Conservation (phyloP, 2,329 filamentous ascomycete genomes). For the Aureobasidium sp. region DNA sequence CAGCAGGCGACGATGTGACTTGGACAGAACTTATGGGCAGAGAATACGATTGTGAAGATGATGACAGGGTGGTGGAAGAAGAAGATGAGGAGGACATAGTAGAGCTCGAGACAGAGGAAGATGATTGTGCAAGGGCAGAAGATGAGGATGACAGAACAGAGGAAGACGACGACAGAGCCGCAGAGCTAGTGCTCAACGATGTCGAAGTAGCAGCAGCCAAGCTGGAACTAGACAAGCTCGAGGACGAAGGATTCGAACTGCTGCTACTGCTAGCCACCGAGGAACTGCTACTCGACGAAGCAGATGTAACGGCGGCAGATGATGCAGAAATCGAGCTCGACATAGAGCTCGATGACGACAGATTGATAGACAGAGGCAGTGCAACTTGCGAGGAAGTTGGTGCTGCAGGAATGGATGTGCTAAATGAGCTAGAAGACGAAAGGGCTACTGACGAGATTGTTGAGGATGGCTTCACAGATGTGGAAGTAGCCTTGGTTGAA, state of each 20-base stretch:
- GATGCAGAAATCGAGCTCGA: background rate
- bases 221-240: background rate
- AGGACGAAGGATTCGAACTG: background rate
- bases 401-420: slow-evolving; percentile 1
- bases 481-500: slow-evolving; percentile 3
- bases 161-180: background rate
- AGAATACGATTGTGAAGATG: background rate
- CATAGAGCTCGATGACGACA: background rate
- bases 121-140: background rate
- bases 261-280: background rate
- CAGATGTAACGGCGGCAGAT: background rate
- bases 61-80: background rate
- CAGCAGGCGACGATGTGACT: background rate
- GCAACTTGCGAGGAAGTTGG: background rate
- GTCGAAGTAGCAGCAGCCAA: background rate
- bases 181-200: background rate
- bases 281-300: background rate
- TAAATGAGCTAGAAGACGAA: background rate
- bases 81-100: background rate
- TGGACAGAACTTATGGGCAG: background rate
- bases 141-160: background rate
- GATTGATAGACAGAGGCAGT: background rate
- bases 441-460: slow-evolving; percentile 6
- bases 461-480: background rate
- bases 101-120: background rate